These are phyloP conservation scores for Chlamydomonas reinhardtii DNA, from an alignment of 163 green algal species.

Conservation along the genomic window DNA sequence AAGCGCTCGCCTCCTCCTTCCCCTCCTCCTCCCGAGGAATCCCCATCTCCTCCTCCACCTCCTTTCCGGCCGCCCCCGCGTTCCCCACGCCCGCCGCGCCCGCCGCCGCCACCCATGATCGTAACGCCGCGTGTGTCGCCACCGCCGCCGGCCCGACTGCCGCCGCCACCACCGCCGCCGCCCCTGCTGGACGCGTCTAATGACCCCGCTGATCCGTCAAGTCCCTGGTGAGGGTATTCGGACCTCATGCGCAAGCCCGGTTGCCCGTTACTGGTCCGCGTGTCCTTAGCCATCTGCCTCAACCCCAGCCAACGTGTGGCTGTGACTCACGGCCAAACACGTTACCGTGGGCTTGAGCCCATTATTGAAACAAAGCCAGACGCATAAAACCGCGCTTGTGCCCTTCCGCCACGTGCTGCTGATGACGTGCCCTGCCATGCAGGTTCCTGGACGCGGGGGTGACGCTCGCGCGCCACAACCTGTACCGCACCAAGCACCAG, in stretches of 20 bases:
- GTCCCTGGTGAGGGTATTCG: neutral
- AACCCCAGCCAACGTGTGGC: too few relatives aligned
- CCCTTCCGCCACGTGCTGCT: too few relatives aligned
- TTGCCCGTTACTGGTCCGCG: too few relatives aligned
- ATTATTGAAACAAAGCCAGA: too few relatives aligned
- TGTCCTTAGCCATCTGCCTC: too few relatives aligned
- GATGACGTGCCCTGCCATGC: too few relatives aligned
- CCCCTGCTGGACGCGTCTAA: neutral
- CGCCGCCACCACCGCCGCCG: neutral
- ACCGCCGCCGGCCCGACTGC: neutral
- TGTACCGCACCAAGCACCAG: conserved; percentile 24
- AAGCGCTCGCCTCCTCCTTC: neutral
- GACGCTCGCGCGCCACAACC: conserved; percentile 15
- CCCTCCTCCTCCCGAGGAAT: neutral
- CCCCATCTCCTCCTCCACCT: neutral
- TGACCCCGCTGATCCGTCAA: neutral
- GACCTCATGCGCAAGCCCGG: too few relatives aligned
- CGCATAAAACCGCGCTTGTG: too few relatives aligned
- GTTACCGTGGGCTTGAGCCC: too few relatives aligned
- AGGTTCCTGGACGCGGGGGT: conserved; percentile 10
- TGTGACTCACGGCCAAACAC: too few relatives aligned
- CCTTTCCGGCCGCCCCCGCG: neutral
- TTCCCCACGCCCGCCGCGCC: neutral
- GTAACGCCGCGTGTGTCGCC: neutral
- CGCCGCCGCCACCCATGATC: neutral